Conservation (phyloP, 371 early-diverging fungal species). For the Mucor ambiguus region DNA sequence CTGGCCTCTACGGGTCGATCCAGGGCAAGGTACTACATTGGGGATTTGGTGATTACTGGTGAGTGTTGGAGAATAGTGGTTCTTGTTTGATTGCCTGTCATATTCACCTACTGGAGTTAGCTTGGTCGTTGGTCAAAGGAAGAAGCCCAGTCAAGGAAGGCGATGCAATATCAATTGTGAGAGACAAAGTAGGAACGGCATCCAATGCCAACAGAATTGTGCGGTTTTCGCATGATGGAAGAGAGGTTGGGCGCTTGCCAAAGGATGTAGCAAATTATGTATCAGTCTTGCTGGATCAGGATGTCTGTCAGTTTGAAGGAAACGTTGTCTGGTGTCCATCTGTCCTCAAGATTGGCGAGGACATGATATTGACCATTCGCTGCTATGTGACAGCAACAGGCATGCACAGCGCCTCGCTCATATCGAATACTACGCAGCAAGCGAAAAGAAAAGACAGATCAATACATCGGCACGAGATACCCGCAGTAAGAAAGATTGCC, state of each 20-base stretch:
- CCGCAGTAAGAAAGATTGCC: slow-evolving; percentile 44
- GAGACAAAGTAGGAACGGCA: slow-evolving; percentile 20
- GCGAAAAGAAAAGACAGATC: slow-evolving; percentile 12
- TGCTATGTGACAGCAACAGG: slow-evolving; percentile 46
- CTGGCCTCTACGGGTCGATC: background rate
- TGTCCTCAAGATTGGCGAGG: slow-evolving; percentile 49
- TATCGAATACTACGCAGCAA: background rate
- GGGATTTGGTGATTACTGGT: slow-evolving; percentile 41
- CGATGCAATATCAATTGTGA: slow-evolving; percentile 24
- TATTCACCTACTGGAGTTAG: slow-evolving; percentile 11
- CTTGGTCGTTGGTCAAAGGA: slow-evolving; percentile 41
- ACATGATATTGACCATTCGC: slow-evolving; percentile 49
- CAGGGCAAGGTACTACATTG: slow-evolving; percentile 31
- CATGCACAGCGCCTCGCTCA: slow-evolving; percentile 19
- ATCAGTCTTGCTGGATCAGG: slow-evolving; percentile 51
- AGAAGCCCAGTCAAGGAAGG: slow-evolving; percentile 37
- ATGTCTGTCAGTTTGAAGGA: slow-evolving; percentile 51
- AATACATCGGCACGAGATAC: slow-evolving; percentile 31
- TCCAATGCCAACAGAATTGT: slow-evolving; percentile 53
- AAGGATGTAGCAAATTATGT: slow-evolving; percentile 49
- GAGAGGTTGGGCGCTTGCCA: slow-evolving; percentile 54
- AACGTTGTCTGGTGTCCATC: slow-evolving; percentile 41
- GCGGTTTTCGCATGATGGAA: slow-evolving; percentile 42
- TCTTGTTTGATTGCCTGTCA: background rate
- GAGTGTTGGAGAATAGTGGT: background rate